Base-by-base conservation (phyloP, 129 eudicot genomes). In the Cynara cardunculus region DNA sequence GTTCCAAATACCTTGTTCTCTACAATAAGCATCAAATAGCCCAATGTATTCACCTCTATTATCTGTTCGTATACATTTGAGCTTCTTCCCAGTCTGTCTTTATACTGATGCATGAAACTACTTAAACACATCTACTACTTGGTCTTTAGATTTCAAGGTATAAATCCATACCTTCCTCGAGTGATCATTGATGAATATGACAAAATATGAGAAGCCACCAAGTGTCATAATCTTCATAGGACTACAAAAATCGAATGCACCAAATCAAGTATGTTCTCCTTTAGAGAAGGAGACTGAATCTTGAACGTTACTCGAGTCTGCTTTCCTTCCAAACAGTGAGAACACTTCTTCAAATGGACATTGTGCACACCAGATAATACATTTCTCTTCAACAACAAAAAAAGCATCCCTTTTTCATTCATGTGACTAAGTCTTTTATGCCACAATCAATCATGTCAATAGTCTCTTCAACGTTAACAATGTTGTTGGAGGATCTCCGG, bases 11-110 rank as follows among this genome's bases (percentile, higher is more conserved):
- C 74, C 74, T 0, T 30, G 22, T 25, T 70, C 74, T 32, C n/a
- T 70, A 32, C 32, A 30, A 2, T 30, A 30, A 30, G 2, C 32
- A 30, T 30, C 32, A 30, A 30, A 30, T 30, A 5, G 56, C 11
- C 46, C 46, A 6, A 11, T 44, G 18, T 14, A 44, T 44, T 44
- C 18, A 44, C 56, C 56, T 10, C n/a, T 32, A 32, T 76, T 62
- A 31, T 34, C 62, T 32, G 73, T 26, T 8, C 35, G 81, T 22
- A 62, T 34, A n/a, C 73, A 77, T 22, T 77, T 77, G 2, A 62
- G 49, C 61, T 77, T 64, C 26, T 19, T 77, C 25, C 72, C 61
- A 62, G 46, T 64, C 32, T 77, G 34, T 77, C 64, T 77, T 30
- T 64, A 22, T 31, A 77, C 73, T 0, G 61, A 61, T 35, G 71